phyloP scores from a whole-genome alignment of 331 rosid genomes.

The Quercus phellos region DNA sequence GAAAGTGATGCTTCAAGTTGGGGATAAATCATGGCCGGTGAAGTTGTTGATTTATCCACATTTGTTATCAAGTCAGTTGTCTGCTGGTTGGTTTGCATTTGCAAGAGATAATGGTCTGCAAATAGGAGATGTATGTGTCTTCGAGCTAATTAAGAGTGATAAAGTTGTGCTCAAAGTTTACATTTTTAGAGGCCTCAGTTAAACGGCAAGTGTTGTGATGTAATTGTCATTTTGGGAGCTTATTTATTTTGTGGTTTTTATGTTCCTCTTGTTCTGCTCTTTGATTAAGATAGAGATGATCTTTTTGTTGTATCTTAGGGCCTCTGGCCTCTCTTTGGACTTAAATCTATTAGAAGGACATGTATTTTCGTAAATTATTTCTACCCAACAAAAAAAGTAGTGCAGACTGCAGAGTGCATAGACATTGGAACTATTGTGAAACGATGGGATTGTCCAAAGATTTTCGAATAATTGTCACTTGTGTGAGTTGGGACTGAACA shows the following conservation, averaged over 20 bases:
- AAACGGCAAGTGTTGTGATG: not conserved
- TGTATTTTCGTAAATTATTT: not conserved
- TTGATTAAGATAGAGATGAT: not conserved
- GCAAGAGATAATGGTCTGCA: constrained; percentile 16
- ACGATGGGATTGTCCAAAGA: not conserved
- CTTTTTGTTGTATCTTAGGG: not conserved
- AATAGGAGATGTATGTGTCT: constrained; percentile 28
- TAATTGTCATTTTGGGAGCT: not conserved
- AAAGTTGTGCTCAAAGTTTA: constrained; percentile 17
- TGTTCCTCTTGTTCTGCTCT: not conserved
- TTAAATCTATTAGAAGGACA: not conserved
- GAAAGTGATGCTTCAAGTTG: constrained; percentile 7
- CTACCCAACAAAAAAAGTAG: too few species aligned
- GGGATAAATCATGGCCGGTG: constrained; percentile 22
- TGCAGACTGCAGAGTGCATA: too few species aligned
- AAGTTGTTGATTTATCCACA: not conserved
- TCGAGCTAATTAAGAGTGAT: constrained; percentile 7
- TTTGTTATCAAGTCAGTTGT: not conserved
- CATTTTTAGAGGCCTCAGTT: constrained; percentile 7
- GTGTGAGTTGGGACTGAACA: not conserved
- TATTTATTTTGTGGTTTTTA: not conserved
- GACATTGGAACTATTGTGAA: too few species aligned
- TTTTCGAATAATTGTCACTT: not conserved
- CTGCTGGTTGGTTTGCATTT: constrained; percentile 14
- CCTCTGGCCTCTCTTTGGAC: not conserved